Percentiles rank a stretch among this genome's conserved stretches.
These are phyloP conservation scores for Citrus maxima DNA, from an alignment of 345 rosid species.

Conservation along the genomic window DNA sequence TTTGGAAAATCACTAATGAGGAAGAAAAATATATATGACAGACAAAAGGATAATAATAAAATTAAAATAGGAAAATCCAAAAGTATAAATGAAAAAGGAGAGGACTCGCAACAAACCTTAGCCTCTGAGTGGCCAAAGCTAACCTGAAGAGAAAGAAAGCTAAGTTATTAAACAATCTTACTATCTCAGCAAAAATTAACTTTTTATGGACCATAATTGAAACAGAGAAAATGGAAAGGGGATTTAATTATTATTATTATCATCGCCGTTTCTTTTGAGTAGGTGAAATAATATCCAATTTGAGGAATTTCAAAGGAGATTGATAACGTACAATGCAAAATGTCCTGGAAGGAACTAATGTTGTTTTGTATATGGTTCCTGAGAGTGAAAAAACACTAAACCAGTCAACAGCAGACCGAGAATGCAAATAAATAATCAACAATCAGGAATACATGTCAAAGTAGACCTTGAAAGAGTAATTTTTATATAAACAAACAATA, in stretches of 20 bases:
- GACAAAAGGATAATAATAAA: not conserved
- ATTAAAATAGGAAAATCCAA: not conserved
- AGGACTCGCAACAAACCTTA: constrained; percentile 52
- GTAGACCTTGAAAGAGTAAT: constrained; percentile 7
- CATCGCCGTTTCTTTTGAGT: not conserved
- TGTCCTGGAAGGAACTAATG: constrained; percentile 86
- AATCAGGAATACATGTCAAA: not conserved
- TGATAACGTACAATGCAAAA: constrained; percentile 68
- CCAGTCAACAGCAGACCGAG: constrained; percentile 16
- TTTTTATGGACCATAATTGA: no score
- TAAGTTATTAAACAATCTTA: constrained; percentile 4
- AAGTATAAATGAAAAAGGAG: not conserved
- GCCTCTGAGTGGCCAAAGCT: constrained; percentile 89
- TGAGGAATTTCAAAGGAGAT: constrained; percentile 1
- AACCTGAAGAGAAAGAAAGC: constrained; percentile 54
- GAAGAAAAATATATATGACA: not conserved
- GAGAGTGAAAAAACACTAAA: constrained; percentile 32
- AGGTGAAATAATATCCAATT: not conserved
- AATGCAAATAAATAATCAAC: not conserved
- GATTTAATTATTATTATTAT: not conserved
- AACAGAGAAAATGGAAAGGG: not conserved
- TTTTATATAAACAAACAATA: not conserved
- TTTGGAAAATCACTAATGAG: not conserved
- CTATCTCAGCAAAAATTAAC: not conserved
- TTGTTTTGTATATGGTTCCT: constrained; percentile 90